Base-by-base conservation (phyloP, 208 protist species). In the Leishmania braziliensis region DNA sequence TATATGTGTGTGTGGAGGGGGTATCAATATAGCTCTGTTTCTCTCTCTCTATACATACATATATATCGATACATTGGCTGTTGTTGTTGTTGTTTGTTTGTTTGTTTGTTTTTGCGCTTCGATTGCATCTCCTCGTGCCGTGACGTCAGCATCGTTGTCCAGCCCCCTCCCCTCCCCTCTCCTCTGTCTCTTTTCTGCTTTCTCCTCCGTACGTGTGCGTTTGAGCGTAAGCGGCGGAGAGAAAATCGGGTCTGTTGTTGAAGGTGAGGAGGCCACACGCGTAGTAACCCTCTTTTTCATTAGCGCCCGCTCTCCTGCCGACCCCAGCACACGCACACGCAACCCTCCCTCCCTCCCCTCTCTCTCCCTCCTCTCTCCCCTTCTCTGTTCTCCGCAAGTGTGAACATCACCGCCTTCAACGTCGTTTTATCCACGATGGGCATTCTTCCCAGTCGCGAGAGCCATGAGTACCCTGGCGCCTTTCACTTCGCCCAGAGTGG, bases 371-470 rank as follows among this genome's bases (percentile, higher is more conserved):
- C 9, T 23, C 16, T 43, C 3, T 20, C 16, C 10, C 39, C 5
- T 26, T 68, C 20, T 29, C 33, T 20, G 63, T 48, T 20, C 5
- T 71, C 3, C 16, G 39, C 5, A n/a, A 8, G 39, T 43, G 36
- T 26, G 39, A 6, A 9, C 5, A 20, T 48, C 66, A 3, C 62
- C 20, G 20, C 39, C 66, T 71, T 4, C 39, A 48, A 12, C 39
- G 48, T 23, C 53, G 8, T 66, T 66, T 46, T 36, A 60, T 56
- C 71, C 26, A 53, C 26, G 18, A 95, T 95, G 91, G 91, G 91
- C 65, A 82, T 84, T 26, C 33, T 95, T 75, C 91, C 91, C 3
- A 93, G 89, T 51, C 81, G 87, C 36, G 89, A 92, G 77, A 86
- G 75, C 56, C 84, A 88, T 39, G 91, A 93, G 77, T 84, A 84